Evolutionary conservation across 2,329 filamentous ascomycete genomes (phyloP), one percentile per base, ranked within the genome.

Genomic region (Apiospora aurea): DNA sequence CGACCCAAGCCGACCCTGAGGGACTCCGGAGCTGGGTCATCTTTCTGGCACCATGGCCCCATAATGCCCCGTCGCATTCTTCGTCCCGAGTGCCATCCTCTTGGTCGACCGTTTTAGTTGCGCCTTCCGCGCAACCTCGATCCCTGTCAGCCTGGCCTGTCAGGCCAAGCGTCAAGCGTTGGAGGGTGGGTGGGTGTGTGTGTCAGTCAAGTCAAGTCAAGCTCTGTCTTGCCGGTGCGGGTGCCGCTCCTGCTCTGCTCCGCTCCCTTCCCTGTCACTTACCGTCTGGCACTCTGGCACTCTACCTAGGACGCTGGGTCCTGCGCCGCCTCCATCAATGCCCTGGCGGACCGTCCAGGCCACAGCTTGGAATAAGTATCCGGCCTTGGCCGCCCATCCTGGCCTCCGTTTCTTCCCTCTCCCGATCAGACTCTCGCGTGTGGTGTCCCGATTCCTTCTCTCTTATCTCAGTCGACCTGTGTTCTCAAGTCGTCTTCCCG

Each of bases 391-490:
- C 43, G 18, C 66, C 46, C 11, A 44, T 68, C 66, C 43, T 46
- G 43, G 44, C 26, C 53, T 34, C 29, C 53, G 53, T 61, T 61
- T 68, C 66, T 47, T 47, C 43, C 29, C 29, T 34, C 26, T 68
- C 21, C 66, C 38, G 43, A 46, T 43, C 64, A 43, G 38, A 43
- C 64, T 67, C 64, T 67, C 64, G 24, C 64, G 64, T 67, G 66
- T 68, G 66, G 66, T 68, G 66, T 68, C 66, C 66, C 66, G 66
- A 57, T 72, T 70, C 73, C 72, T 72, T 70, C 70, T 69, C 53
- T 61, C 66, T 69, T 14, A 53, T n/a, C 26, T 26, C 67, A 68
- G 26, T 72, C 61, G 34, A 75, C 74, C 72, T 73, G 66, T 69
- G 64, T 73, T 71, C 61, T 70, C 68, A 44, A 61, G 53, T 61